Percentiles rank a stretch among this genome's conserved stretches.
phyloP scores from a whole-genome alignment of 2,329 filamentous ascomycete genomes.

The Chrysoporthe austroafricana region DNA sequence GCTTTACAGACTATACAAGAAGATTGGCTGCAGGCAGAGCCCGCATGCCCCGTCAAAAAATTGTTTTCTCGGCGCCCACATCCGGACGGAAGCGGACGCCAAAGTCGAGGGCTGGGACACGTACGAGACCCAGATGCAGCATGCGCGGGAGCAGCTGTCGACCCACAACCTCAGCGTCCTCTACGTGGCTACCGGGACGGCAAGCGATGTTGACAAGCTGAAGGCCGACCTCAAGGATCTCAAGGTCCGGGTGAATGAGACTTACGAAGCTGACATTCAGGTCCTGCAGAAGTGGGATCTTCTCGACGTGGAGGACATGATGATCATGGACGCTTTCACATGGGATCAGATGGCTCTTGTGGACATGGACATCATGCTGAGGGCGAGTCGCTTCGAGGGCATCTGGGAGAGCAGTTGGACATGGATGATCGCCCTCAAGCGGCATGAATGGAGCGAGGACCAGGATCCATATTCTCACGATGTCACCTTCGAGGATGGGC shows the following conservation, averaged over 20 bases:
- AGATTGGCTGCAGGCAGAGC: constrained; percentile 18
- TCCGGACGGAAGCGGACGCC: constrained; percentile 25
- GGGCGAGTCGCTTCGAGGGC: constrained; percentile 27
- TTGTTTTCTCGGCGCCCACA: constrained; percentile 25
- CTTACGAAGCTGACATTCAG: constrained; percentile 9
- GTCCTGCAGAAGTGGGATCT: constrained; percentile 29
- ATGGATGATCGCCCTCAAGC: constrained; percentile 27
- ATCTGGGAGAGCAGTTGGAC: constrained; percentile 30
- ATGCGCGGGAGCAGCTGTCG: constrained; percentile 19
- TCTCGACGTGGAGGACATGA: constrained; percentile 23
- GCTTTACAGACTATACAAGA: constrained; percentile 22
- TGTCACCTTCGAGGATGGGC: constrained; percentile 23
- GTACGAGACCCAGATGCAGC: constrained; percentile 15
- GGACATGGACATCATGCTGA: constrained; percentile 27
- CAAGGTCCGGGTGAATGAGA: constrained; percentile 16
- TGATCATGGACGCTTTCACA: constrained; percentile 24
- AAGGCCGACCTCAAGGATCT: constrained; percentile 7
- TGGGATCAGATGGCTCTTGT: constrained; percentile 29
- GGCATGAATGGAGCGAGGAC: constrained; percentile 20
- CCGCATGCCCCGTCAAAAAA: constrained; percentile 12
- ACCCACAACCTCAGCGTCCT: constrained; percentile 21
- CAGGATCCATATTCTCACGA: constrained; percentile 17
- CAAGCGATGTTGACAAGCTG: constrained; percentile 24
- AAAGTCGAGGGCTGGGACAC: constrained; percentile 25
- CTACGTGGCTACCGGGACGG: constrained; percentile 28